A percentile compares a stretch with the other conserved stretches of the same genome.
Conservation (phyloP, 495 filamentous ascomycete genomes). For the Talaromyces trachyspermus region DNA sequence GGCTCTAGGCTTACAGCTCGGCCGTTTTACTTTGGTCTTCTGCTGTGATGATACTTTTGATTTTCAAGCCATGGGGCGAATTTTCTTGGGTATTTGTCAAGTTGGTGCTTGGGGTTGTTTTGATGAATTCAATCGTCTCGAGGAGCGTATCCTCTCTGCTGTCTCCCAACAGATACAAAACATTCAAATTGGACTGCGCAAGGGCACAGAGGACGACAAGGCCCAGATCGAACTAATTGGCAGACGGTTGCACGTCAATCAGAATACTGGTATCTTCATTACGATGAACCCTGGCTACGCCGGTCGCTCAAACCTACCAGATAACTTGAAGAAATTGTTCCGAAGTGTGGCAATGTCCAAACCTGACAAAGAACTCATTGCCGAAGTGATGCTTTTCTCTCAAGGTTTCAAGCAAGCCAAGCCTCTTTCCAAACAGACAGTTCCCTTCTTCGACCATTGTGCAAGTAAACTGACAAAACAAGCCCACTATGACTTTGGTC, state of each 20-base stretch:
- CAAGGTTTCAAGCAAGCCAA: constrained; percentile 98
- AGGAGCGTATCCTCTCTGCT: constrained; percentile 93
- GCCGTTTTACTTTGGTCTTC: constrained; percentile 95
- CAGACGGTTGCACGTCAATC: constrained; percentile 76
- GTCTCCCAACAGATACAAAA: constrained; percentile 99
- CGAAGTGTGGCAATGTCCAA: constrained; percentile 99
- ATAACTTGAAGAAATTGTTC: constrained; percentile 99
- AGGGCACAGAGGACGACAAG: constrained; percentile 66
- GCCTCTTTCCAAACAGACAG: constrained; percentile 81
- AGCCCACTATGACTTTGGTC: constrained; percentile 96
- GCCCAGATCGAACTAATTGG: constrained; percentile 90
- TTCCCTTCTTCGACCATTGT: constrained; percentile 96
- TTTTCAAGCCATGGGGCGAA: constrained; percentile 98
- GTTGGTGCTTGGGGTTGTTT: constrained; percentile 99
- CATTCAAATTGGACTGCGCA: constrained; percentile 89
- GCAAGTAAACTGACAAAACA: constrained; percentile 76
- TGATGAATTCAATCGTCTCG: constrained; percentile 97
- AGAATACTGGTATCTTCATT: constrained; percentile 96
- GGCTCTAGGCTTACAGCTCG: constrained; percentile 90
- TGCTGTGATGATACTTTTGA: constrained; percentile 99
- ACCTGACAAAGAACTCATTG: constrained; percentile 97
- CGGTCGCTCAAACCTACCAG: constrained; percentile 91
- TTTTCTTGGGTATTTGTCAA: constrained; percentile 98
- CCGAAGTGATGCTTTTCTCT: constrained; percentile 99
- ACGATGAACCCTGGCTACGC: constrained; percentile 99